Conservation (phyloP, 192 early-diverging fungal species). For the Mortierella antarctica region DNA sequence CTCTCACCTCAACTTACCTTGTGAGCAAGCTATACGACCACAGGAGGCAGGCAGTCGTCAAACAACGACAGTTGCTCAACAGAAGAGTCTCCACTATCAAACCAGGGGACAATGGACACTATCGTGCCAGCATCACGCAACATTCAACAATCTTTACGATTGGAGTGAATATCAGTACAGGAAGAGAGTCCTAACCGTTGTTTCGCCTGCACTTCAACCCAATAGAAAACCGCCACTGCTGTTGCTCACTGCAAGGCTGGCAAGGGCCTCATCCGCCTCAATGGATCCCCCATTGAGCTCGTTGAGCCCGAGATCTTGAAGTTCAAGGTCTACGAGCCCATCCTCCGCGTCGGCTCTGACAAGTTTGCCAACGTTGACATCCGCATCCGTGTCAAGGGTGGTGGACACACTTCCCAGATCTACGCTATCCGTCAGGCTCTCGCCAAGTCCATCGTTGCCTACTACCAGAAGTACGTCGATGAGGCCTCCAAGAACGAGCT, state of each 20-base stretch:
- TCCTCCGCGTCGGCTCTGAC: slow-evolving; percentile 95
- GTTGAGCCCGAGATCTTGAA: slow-evolving; percentile 97
- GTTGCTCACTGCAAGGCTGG: slow-evolving; percentile 99
- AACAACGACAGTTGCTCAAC: too few relatives aligned
- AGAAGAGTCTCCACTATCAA: not conserved
- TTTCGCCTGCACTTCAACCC: too few relatives aligned
- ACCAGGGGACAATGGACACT: not conserved
- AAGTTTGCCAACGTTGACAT: slow-evolving; percentile 97
- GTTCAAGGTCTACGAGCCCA: slow-evolving; percentile 99
- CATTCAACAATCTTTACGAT: too few relatives aligned
- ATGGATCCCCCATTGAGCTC: slow-evolving; percentile 95
- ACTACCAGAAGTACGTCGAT: slow-evolving; percentile 99
- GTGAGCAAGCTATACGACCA: too few relatives aligned
- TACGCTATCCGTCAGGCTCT: slow-evolving; percentile 99
- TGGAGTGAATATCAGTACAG: too few relatives aligned
- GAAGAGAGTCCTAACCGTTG: too few relatives aligned
- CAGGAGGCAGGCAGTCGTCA: too few relatives aligned
- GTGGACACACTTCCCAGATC: slow-evolving; percentile 97
- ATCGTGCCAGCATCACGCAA: not conserved
- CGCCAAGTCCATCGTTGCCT: slow-evolving; percentile 99
- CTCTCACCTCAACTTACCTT: too few relatives aligned
- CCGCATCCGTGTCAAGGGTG: slow-evolving; percentile 95
- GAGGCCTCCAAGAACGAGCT: slow-evolving; percentile 99
- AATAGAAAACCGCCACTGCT: slow-evolving; percentile 97
- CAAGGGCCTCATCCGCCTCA: slow-evolving; percentile 96